phyloP scores from a whole-genome alignment of 192 early-diverging fungal genomes.

The Coemansia sp. region DNA sequence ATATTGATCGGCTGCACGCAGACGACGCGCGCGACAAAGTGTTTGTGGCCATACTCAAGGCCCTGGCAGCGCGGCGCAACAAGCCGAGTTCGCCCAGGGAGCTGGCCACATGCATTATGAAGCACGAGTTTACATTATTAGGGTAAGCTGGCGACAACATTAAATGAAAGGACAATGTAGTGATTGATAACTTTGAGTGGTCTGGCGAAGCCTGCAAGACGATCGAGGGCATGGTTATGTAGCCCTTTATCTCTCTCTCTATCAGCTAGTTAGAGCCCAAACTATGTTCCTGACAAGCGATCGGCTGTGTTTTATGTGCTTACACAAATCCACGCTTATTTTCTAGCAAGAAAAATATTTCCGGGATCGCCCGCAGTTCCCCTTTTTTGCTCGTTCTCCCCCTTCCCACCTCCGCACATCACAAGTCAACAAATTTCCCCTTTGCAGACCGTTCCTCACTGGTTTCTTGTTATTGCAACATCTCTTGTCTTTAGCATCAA shows the following conservation, averaged over 20 bases:
- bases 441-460: not conserved
- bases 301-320: too few relatives aligned
- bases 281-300: too few relatives aligned
- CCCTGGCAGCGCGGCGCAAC: conserved; percentile 72
- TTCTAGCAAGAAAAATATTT: conserved; percentile 24
- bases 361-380: conserved; percentile 12
- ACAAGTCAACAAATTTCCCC: not conserved
- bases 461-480: not conserved
- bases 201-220: not conserved
- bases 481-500: not conserved
- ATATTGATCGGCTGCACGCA: conserved; percentile 61
- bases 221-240: not conserved
- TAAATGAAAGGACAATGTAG: not conserved
- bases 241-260: not conserved
- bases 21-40: conserved; percentile 83
- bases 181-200: not conserved
- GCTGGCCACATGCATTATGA: conserved; percentile 74
- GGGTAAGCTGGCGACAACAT: conserved; percentile 57
- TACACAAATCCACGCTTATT: too few relatives aligned
- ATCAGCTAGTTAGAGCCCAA: too few relatives aligned
- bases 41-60: conserved; percentile 84
- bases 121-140: conserved; percentile 73
- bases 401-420: not conserved
- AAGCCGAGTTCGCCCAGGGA: conserved; percentile 80
- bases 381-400: not conserved